Percentiles rank a stretch among this genome's conserved stretches.
These are phyloP conservation scores for Trichothecium sympodiale DNA, from an alignment of 2,329 filamentous ascomycete species.

Conservation along the genomic window DNA sequence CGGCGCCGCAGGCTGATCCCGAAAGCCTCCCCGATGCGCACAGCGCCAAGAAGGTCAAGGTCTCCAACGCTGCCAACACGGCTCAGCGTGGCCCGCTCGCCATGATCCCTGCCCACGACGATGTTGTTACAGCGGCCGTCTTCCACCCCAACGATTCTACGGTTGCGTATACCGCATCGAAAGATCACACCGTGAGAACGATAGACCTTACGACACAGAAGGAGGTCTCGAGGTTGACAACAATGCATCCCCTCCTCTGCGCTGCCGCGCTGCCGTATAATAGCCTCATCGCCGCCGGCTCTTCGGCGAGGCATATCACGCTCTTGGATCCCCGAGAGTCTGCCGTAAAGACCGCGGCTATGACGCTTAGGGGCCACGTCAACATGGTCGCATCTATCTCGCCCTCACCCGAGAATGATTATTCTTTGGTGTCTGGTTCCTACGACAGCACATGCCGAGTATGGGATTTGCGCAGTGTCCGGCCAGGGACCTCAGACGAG, in stretches of 20 bases:
- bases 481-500: conserved; percentile 47
- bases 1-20: conserved; percentile 62
- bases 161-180: conserved; percentile 82
- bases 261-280: conserved; percentile 60
- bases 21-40: conserved; percentile 56
- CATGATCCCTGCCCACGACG: conserved; percentile 60
- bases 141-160: conserved; percentile 81
- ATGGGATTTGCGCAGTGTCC: conserved; percentile 77
- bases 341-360: conserved; percentile 64
- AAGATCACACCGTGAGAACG: conserved; percentile 84
- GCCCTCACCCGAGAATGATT: conserved; percentile 52
- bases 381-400: conserved; percentile 53
- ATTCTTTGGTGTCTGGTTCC: conserved; percentile 78
- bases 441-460: conserved; percentile 88
- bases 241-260: conserved; percentile 72
- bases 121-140: conserved; percentile 64
- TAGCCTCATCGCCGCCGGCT: conserved; percentile 60
- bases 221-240: conserved; percentile 73
- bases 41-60: conserved; percentile 67
- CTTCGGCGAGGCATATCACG: conserved; percentile 75
- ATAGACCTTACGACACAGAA: conserved; percentile 77
- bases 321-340: conserved; percentile 83
- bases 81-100: conserved; percentile 73
- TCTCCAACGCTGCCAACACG: conserved; percentile 28
- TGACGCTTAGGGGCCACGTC: conserved; percentile 84